Evolutionary conservation across 371 early-diverging fungal genomes (phyloP), one percentile per base, ranked within the genome.

Genomic region (Cokeromyces recurvatus): DNA sequence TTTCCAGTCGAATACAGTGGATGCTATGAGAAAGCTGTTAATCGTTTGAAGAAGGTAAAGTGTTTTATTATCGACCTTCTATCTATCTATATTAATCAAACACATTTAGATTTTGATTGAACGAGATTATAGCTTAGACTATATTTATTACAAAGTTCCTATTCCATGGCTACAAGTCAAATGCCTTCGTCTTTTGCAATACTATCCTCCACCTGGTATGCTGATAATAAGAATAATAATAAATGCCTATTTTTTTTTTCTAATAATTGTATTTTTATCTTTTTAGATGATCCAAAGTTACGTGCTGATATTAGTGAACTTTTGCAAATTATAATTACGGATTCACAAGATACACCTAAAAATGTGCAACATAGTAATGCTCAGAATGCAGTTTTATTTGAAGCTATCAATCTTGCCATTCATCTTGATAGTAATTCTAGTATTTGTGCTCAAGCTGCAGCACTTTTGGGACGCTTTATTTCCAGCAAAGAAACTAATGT

Each of bases 161-260:
- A 89, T 86, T 27, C 98, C 98, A 38, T 98, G 98, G 98, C 78
- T 98, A 31, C 96, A 96, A 64, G 88, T 96, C 55, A 96, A 95
- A 61, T 81, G 97, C 20, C 74, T 98, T 39, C 82, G 94, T 31
- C 78, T 97, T 20, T 63, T 98, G 39, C 97, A 95, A 68, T 93
- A 95, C 67, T 96, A 88, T 63, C 94, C 96, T 24, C 85, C 92
- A 9, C 89, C 92, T 25, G 86, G 92, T 88, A 76, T 55, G 25
- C n/a, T n/a, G n/a, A n/a, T n/a, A n/a, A n/a, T n/a, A n/a, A n/a
- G n/a, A n/a, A n/a, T n/a, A n/a, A n/a, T n/a, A n/a, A n/a, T n/a
- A 38, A 36, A 46, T 12, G 12, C 6, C 25, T 39, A 14, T 29
- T 21, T 32, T n/a, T n/a, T 5, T 12, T 20, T 38, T 19, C 5